Evolutionary conservation across 2,329 filamentous ascomycete genomes (phyloP).

Genomic region (Talaromyces funiculosus): DNA sequence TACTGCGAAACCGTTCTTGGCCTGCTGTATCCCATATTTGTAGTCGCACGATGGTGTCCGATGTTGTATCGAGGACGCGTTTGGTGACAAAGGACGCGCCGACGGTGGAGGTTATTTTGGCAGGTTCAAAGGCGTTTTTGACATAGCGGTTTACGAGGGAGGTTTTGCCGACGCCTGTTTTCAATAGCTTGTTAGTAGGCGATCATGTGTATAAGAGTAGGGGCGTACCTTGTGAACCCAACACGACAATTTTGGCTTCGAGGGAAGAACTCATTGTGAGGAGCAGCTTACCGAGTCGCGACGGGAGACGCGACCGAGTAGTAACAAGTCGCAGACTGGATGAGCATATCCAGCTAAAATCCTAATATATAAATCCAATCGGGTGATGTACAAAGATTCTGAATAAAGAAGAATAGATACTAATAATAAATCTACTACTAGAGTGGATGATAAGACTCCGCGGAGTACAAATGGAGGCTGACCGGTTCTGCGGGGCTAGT

Average conservation of each 20-base stretch:
- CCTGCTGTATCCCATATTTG: constrained; percentile 97
- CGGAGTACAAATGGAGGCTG: constrained; percentile 1
- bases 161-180: constrained; percentile 47
- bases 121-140: constrained; percentile 40
- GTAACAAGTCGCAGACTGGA: constrained; percentile 19
- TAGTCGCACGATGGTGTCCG: constrained; percentile 78
- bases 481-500: constrained; percentile 6
- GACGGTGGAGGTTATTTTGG: constrained; percentile 57
- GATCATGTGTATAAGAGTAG: background rate
- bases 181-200: background rate
- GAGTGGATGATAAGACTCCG: background rate
- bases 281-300: constrained; percentile 9
- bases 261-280: constrained; percentile 43
- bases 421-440: background rate
- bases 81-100: constrained; percentile 76
- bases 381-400: background rate
- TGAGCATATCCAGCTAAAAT: constrained; percentile 22
- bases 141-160: constrained; percentile 48
- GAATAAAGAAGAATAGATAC: background rate
- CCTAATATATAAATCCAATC: background rate
- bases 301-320: constrained; percentile 24
- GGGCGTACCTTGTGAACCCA: constrained; percentile 45
- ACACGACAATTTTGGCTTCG: constrained; percentile 50
- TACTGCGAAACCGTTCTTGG: constrained; percentile 90
- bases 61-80: constrained; percentile 74